Evolutionary conservation across 257 asterid genomes (phyloP), one percentile per base, ranked within the genome.

Genomic region (Leptodermis oblonga): DNA sequence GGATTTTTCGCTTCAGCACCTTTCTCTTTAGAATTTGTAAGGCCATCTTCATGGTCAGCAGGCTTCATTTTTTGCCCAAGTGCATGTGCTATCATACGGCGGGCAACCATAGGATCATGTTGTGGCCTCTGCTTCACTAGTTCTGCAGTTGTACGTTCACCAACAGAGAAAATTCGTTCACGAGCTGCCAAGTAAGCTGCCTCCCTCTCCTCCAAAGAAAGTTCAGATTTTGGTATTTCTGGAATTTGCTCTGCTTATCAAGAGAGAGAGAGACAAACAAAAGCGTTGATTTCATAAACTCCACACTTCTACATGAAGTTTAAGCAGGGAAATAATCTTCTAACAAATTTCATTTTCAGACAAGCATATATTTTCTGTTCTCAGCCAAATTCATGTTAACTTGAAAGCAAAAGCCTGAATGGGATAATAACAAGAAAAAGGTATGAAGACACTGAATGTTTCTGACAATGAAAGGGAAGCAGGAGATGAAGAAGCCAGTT

Each of bases 1-100:
- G 54, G 67, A 77, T 76, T 79, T 52, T 75, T 74, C 39, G 56
- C 70, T 55, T 63, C 34, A 13, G 25, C 76, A 73, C 39, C 78
- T 63, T 18, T 28, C 64, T 76, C 81, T 68, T 72, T 66, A 26
- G 70, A 52, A 74, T 75, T 66, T 52, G 69, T 71, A 28, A 52
- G 66, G 42, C 65, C 53, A 66, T 43, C 61, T 68, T 82, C 88
- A 43, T 78, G 75, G 65, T 63, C 73, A 18, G 72, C 45, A 54
- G 70, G 84, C 77, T 84, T 82, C 59, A 77, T 82, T 72, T 81
- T 68, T 78, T 84, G 86, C 68, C 98, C 98, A 68, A 92, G 97
- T 33, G 98, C 98, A 82, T 73, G 98, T 31, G 86, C 84, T 76
- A 92, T 92, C 98, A 92, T 90, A 65, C 98, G 96, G 18, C 84